Conservation (phyloP, 331 rosid species). For the Ulmus americana region DNA sequence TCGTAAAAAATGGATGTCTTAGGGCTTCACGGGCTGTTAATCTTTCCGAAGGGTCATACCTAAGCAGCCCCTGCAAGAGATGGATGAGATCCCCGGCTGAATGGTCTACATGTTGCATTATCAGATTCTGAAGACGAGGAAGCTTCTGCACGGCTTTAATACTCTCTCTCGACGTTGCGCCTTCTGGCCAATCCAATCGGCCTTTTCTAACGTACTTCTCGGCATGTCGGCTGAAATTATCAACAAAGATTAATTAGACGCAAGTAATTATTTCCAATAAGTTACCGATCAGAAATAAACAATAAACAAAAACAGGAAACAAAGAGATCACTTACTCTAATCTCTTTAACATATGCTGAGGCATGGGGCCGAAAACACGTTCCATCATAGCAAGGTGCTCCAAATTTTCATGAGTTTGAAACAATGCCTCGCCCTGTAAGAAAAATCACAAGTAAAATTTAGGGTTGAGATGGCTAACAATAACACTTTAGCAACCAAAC, state of each 20-base stretch:
- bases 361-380: conserved; percentile 70
- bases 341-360: conserved; percentile 63
- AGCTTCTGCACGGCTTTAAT: conserved; percentile 81
- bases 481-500: neutral
- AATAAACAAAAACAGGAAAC: neutral
- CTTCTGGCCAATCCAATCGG: conserved; percentile 86
- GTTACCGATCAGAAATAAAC: neutral
- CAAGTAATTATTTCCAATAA: too few species aligned
- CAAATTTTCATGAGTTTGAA: conserved; percentile 90
- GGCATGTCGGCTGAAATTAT: conserved; percentile 57
- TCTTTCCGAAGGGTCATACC: conserved; percentile 64
- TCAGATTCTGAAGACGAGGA: conserved; percentile 75
- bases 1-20: conserved; percentile 61
- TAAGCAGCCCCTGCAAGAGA: conserved; percentile 80
- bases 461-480: neutral
- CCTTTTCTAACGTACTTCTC: conserved; percentile 86
- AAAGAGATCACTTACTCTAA: conserved; percentile 47
- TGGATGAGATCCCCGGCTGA: conserved; percentile 91
- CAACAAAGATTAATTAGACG: too few species aligned
- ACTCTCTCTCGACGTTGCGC: conserved; percentile 86
- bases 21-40: conserved; percentile 72
- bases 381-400: conserved; percentile 99
- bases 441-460: neutral
- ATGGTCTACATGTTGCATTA: conserved; percentile 95
- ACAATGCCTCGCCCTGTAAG: conserved; percentile 81